Evolutionary conservation across 2,329 filamentous ascomycete genomes (phyloP), one percentile per base, ranked within the genome.

Genomic region (Pezicula carpinea): DNA sequence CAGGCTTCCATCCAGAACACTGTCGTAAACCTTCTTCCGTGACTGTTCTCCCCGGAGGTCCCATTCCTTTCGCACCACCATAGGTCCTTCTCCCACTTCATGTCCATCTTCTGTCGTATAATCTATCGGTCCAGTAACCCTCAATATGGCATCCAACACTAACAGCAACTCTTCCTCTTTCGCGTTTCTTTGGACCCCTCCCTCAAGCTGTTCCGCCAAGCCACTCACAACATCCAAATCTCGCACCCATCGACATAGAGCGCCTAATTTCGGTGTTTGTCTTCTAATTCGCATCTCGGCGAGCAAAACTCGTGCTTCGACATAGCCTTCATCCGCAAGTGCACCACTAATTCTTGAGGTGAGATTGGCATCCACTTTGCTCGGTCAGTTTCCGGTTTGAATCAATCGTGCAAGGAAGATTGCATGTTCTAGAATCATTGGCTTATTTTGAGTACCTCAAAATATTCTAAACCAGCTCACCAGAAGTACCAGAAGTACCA

Each of bases 181-280:
- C 2, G 62, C 56, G 0, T 70, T 69, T 31, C 75, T 69, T 44
- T 68, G 38, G 22, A 46, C 47, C 31, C 43, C 64, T 3, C 71
- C 71, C 2, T 69, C 69, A 0, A 77, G 68, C 44, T 76, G 70
- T 18, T 80, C 79, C 3, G 80, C 80, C 6, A 86, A 66, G 2
- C 82, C 82, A 53, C 79, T 84, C 42, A 86, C 78, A 19, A 86
- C 78, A 56, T 87, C 83, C 21, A 87, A 68, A 58, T 86, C 83
- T 48, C 84, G 75, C 4, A 87, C 83, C 84, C 84, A 88, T 47
- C 84, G 78, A 62, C 83, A 87, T 6, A 87, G 65, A 1, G 83
- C 82, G 17, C 84, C 84, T 0, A 87, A 66, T 54, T 85, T 85
- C 0, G 83, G 83, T 15, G 77, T 74, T 51, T 87, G 75, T 3